Evolutionary conservation across 176 grass and related monocot species (phyloP), one percentile per base, ranked within the genome.

Genomic region (Cenchrus americanus): DNA sequence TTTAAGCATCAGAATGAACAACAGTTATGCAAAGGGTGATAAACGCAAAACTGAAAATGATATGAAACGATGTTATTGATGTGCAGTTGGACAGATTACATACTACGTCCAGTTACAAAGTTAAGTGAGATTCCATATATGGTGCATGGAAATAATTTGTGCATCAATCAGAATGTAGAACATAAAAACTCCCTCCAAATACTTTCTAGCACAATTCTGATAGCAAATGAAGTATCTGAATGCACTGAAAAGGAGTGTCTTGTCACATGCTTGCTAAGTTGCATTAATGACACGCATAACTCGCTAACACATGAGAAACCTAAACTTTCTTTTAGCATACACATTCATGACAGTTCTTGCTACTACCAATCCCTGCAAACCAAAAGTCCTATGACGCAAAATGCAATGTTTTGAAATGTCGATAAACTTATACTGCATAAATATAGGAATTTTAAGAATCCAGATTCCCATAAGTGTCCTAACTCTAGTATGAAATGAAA

Each of bases 291-390:
- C 4, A 37, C 34, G 34, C 34, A 37, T 54, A 14, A 44, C 34
- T 37, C 4, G 18, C 48, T 26, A 85, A 50, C 66, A 78, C 22
- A 73, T 47, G 12, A 18, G 34, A 24, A 73, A 62, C 30, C 21
- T 14, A 5, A 26, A 27, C 24, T 66, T 63, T 22, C 55, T 53
- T 71, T 62, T 62, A 62, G 1, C 9, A 8, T 44, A 55, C 55
- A 59, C 62, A 46, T 60, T 60, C 14, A 76, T 23, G 42, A 60
- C 18, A 27, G 14, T 78, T 44, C 51, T 26, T 59, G 24, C 48
- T 77, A 8, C 49, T 84, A 69, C 27, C 58, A 80, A 19, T 55
- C 46, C 57, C 14, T 73, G 32, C 58, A 64, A 79, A 80, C 46
- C 19, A 63, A 32, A 73, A 64, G 7, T 27, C 14, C 59, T 80